Base-by-base conservation (phyloP, 768 basidiomycete genomes). In the Amanita molliuscula region DNA sequence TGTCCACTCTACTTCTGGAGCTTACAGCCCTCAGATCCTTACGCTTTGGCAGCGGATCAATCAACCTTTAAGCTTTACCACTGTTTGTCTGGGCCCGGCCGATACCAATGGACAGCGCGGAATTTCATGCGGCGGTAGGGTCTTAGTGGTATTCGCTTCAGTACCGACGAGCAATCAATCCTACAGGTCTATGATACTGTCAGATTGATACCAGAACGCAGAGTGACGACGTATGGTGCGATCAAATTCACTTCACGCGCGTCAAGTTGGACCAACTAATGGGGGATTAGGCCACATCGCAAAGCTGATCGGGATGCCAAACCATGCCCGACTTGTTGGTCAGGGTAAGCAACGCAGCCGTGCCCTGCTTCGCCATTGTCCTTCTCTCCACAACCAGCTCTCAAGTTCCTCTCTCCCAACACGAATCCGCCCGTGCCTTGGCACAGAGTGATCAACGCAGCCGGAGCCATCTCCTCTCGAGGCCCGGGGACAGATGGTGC, bases 401-500 rank as follows among this genome's bases (percentile, higher is more conserved):
- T 92, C 44, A 90, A 90, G 58, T 84, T 81, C 56, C 64, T 90
- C 3, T 75, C 78, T 0, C 73, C 78, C 0, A 71, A 74, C 18
- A 69, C 73, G 1, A 69, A 71, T 21, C 82, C 83, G 0, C 80
- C 83, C 6, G 77, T 91, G 1, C 89, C 88, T 0, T 92, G 88
- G 88, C 75, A 90, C 53, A 78, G 88, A 26, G 86, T 91, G 3
- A 70, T 91, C 11, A 74, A 78, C 3, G 72, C 86, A 0, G 73
- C 81, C 0, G 88, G 89, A 1, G 65, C 71, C 1, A 85, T 88
- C 55, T 89, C 89, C 1, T 91, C 88, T 6, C 75, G 92, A 38
- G 90, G 87, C 0, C 88, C 91, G 3, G 85, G 82, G 3, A 92
- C 92, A 3, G 68, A 76, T 35, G 90, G 89, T 2, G 90, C 90